Evolutionary conservation across 805 yeast species (phyloP).

Genomic region (Nakazawaea holstii): DNA sequence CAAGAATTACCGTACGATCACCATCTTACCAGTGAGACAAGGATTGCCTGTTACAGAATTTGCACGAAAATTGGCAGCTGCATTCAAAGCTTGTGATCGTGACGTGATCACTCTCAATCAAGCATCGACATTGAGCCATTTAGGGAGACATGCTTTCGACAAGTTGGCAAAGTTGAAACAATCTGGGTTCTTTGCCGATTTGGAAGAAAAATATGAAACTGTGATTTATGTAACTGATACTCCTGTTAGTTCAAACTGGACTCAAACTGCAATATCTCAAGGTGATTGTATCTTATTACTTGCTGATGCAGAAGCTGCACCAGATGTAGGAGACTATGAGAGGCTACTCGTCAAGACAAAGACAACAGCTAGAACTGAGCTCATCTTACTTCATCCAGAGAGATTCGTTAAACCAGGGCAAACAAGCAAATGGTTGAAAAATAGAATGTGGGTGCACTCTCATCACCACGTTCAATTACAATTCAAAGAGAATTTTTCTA

Average conservation of each 20-base stretch:
- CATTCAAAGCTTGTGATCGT: conserved; percentile 67
- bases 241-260: conserved; percentile 79
- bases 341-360: conserved; percentile 64
- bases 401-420: conserved; percentile 79
- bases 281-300: conserved; percentile 90
- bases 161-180: conserved; percentile 79
- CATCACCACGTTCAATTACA: conserved; percentile 89
- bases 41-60: conserved; percentile 88
- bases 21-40: conserved; percentile 70
- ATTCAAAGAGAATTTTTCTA: conserved; percentile 13
- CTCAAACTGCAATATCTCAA: conserved; percentile 85
- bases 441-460: conserved; percentile 84
- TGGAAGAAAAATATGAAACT: conserved; percentile 86
- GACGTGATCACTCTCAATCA: conserved; percentile 79
- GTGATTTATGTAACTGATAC: conserved; percentile 89
- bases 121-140: conserved; percentile 67
- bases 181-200: conserved; percentile 82
- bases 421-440: conserved; percentile 79
- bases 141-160: conserved; percentile 92
- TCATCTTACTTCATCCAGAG: conserved; percentile 80
- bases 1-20: conserved; percentile 70
- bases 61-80: conserved; percentile 66
- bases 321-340: conserved; percentile 84
- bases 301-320: conserved; percentile 75
- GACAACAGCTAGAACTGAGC: conserved; percentile 83